phyloP scores from a whole-genome alignment of 257 asterid species.

The Buddleja alternifolia region DNA sequence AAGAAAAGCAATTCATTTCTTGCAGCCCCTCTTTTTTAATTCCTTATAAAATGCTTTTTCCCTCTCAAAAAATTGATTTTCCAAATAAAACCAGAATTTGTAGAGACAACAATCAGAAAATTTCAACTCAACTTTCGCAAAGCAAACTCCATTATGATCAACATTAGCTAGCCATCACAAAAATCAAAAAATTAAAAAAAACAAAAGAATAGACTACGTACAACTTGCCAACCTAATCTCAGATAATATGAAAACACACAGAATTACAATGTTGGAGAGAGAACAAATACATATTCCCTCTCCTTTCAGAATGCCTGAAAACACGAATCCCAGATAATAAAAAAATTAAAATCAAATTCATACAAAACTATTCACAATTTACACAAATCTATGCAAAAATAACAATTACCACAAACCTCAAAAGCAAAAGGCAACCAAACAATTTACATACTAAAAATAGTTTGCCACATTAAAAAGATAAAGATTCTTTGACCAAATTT shows the following conservation, averaged over 20 bases:
- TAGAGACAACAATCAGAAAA: conserved; percentile 17
- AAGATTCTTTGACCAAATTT: no score
- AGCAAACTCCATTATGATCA: conserved; percentile 30
- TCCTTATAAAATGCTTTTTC: not conserved
- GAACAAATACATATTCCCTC: conserved; percentile 33
- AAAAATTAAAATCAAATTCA: conserved; percentile 7
- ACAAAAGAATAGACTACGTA: not conserved
- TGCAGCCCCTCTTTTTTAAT: not conserved
- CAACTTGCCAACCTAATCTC: no score
- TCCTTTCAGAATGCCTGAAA: conserved; percentile 28
- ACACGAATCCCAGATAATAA: conserved; percentile 30
- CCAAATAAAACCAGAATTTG: conserved; percentile 25
- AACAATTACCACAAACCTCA: conserved; percentile 33
- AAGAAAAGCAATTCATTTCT: conserved; percentile 61
- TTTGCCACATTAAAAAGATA: not conserved
- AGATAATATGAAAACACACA: not conserved
- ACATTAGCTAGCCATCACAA: conserved; percentile 2
- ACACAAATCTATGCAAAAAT: conserved; percentile 26
- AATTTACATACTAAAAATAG: conserved; percentile 28
- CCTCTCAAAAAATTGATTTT: conserved; percentile 7
- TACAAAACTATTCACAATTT: conserved; percentile 18
- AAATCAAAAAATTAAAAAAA: not conserved
- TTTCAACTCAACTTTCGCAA: conserved; percentile 26
- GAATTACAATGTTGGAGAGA: conserved; percentile 36
- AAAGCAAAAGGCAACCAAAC: conserved; percentile 24